These are phyloP conservation scores for Smallanthus sonchifolius DNA, from an alignment of 129 eudicot species.

Conservation along the genomic window DNA sequence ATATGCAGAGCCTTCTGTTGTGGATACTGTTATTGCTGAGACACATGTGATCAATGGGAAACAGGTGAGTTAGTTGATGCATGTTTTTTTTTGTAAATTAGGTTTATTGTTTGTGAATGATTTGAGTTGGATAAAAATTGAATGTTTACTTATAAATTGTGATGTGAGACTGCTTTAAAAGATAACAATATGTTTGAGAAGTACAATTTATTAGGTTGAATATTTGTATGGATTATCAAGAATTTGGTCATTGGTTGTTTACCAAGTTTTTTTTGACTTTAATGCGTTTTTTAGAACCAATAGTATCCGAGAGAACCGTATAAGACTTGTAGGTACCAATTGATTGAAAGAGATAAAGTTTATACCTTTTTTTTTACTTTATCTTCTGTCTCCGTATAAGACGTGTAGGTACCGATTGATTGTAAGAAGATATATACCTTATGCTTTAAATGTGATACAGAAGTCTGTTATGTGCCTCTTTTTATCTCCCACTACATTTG, in stretches of 20 bases:
- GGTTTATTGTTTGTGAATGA: neutral
- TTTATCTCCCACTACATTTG: neutral
- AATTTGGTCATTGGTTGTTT: neutral
- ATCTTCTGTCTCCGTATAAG: too few relatives aligned
- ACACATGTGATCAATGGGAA: constrained; percentile 78
- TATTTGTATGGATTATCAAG: neutral
- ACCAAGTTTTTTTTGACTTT: neutral
- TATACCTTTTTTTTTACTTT: too few relatives aligned
- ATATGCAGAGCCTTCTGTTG: constrained; percentile 82
- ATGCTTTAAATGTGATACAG: too few relatives aligned
- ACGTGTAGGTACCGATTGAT: too few relatives aligned
- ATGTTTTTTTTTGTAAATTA: neutral
- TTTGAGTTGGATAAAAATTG: neutral
- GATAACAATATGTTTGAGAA: neutral
- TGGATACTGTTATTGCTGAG: constrained; percentile 75
- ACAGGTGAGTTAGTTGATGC: constrained; percentile 44
- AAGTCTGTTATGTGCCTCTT: too few relatives aligned
- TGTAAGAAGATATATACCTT: too few relatives aligned
- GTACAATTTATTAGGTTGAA: neutral
- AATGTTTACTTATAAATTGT: neutral
- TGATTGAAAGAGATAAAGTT: too few relatives aligned
- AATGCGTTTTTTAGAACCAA: too few relatives aligned
- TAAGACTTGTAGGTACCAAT: too few relatives aligned
- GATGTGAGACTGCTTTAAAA: neutral
- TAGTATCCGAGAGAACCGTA: too few relatives aligned